These are phyloP conservation scores for Boechera divaricarpa DNA, from an alignment of 345 rosid species.

Conservation along the genomic window DNA sequence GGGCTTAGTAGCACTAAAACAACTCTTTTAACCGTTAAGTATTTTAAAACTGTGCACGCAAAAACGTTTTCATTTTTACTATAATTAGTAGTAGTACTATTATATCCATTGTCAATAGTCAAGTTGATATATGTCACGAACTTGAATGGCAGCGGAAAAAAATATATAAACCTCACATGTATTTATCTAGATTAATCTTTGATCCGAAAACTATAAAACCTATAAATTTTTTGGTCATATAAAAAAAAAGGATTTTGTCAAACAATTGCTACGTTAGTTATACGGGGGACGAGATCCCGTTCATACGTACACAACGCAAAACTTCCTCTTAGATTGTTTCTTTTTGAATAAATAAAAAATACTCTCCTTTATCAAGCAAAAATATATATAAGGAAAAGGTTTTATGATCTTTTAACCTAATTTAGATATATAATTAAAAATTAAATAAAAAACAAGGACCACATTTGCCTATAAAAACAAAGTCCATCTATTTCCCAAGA, in stretches of 20 bases:
- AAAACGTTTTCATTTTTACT: not conserved
- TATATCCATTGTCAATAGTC: not conserved
- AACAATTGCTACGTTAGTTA: not conserved
- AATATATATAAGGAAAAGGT: not conserved
- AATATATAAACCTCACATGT: not conserved
- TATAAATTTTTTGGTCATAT: not conserved
- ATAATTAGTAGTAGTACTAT: not conserved
- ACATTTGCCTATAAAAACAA: conserved; percentile 38
- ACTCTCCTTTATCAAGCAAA: not conserved
- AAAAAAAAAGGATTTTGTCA: not conserved
- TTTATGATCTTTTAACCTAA: not conserved
- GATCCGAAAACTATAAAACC: conserved; percentile 1
- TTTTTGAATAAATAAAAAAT: not conserved
- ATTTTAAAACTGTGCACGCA: not conserved
- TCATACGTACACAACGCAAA: not conserved
- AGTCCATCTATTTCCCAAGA: conserved; percentile 24
- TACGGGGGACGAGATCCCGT: not conserved
- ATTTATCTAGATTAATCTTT: conserved; percentile 5
- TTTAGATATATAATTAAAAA: not conserved
- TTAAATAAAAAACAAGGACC: conserved; percentile 8
- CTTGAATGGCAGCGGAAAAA: not conserved
- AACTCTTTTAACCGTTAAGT: not conserved
- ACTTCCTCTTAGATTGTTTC: not conserved
- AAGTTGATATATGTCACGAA: not conserved
- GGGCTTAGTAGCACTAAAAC: not conserved